These are phyloP conservation scores for Phytophthora foliorum DNA, from an alignment of 352 stramenopile species.

Conservation along the genomic window DNA sequence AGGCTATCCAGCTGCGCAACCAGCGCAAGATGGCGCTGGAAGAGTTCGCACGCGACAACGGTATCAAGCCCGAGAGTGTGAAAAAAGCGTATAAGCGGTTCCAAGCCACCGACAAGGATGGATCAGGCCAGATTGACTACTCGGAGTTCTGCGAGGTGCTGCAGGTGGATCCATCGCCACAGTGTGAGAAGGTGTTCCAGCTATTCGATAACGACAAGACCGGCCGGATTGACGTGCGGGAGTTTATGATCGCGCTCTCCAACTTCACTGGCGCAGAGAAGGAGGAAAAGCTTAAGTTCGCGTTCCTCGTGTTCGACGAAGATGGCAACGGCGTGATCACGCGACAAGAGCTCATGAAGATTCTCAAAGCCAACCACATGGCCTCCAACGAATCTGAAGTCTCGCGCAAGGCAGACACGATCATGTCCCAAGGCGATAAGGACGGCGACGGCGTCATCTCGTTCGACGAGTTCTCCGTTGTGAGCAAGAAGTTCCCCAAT, in stretches of 20 bases:
- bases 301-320: conserved; percentile 96
- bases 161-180: conserved; percentile 92
- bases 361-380: conserved; percentile 97
- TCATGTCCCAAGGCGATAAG: conserved; percentile 97
- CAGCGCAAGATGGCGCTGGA: conserved; percentile 92
- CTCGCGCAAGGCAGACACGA: conserved; percentile 96
- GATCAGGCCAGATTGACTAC: conserved; percentile 96
- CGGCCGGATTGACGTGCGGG: conserved; percentile 93
- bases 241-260: conserved; percentile 96
- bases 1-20: conserved; percentile 94
- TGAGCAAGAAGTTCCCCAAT: conserved; percentile 98
- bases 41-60: conserved; percentile 95
- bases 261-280: conserved; percentile 96
- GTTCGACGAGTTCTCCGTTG: conserved; percentile 97
- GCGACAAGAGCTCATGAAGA: conserved; percentile 95
- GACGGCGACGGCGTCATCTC: conserved; percentile 97
- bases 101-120: conserved; percentile 95
- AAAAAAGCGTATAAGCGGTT: conserved; percentile 98
- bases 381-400: conserved; percentile 93
- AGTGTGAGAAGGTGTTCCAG: conserved; percentile 95
- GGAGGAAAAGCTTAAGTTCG: conserved; percentile 97
- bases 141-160: conserved; percentile 98
- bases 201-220: conserved; percentile 95
- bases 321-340: conserved; percentile 96
- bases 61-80: conserved; percentile 96